Evolutionary conservation across 495 filamentous ascomycete genomes (phyloP), one percentile per base, ranked within the genome.

Genomic region (Thermochaetoides thermophila): DNA sequence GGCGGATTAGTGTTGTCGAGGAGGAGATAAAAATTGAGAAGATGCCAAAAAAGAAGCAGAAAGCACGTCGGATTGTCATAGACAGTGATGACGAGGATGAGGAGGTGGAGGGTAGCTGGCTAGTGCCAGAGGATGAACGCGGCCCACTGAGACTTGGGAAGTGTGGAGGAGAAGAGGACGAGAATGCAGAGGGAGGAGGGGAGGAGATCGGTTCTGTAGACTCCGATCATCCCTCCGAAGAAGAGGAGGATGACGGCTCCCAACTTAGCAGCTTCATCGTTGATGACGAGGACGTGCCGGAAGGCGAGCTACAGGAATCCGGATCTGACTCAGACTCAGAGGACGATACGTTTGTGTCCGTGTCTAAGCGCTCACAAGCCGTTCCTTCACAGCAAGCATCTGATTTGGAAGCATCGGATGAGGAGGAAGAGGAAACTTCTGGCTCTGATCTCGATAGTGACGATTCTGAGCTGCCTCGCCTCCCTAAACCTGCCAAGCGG

Each of bases 111-210:
- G 76, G 73, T 14, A 78, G 70, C 26, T 91, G 84, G 84, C 52
- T 92, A 17, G 80, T 84, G 4, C 65, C 73, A 0, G 70, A 76
- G 27, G 53, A 65, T 12, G 59, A 86, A 42, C 71, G 67, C 33
- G 58, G 61, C 3, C 41, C 61, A 2, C 34, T 68, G 3, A 61
- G 62, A 24, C 66, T 89, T 31, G 84, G 81, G 18, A 79, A 76
- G 49, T 80, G 79, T 23, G 84, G 83, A 12, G 84, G 80, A 9
- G 69, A 66, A 5, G 83, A 86, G 26, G 84, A 93, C 43, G 84
- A 92, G 46, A 64, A 92, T 57, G 71, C 78, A 12, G 84, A 94
- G 44, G 84, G 83, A 17, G 81, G 78, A 14, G 85, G 83, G 12
- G 78, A 87, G 33, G 79, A 73, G 54, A 59, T 94, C 17, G 64